Evolutionary conservation across 2,329 filamentous ascomycete species (phyloP).

Genomic region (Pestalotiopsis sp.): DNA sequence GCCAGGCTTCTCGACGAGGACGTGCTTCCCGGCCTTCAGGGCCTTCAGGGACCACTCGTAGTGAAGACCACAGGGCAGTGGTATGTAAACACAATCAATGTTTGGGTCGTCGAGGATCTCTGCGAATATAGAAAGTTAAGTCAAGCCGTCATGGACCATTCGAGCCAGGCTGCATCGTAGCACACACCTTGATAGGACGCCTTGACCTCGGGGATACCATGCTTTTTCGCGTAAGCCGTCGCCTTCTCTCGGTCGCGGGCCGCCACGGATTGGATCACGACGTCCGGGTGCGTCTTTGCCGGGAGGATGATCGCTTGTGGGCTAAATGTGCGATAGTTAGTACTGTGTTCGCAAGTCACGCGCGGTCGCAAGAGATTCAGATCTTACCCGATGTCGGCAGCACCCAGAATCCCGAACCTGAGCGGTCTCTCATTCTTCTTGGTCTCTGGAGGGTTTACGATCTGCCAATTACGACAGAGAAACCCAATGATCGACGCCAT

Average conservation of each 20-base stretch:
- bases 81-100: constrained; percentile 54
- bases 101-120: constrained; percentile 42
- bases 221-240: constrained; percentile 49
- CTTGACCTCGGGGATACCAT: constrained; percentile 53
- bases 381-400: constrained; percentile 40
- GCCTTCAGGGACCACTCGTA: constrained; percentile 51
- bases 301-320: constrained; percentile 47
- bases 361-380: background rate
- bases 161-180: background rate
- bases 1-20: constrained; percentile 49
- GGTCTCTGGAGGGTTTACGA: constrained; percentile 21
- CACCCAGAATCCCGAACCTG: constrained; percentile 44
- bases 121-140: constrained; percentile 2
- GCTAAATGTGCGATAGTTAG: constrained; percentile 22
- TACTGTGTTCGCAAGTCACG: background rate
- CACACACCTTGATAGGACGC: constrained; percentile 50
- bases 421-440: constrained; percentile 28
- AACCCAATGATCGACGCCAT: constrained; percentile 18
- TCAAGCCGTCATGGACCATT: background rate
- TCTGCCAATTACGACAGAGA: constrained; percentile 26
- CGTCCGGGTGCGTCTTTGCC: constrained; percentile 54
- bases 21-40: constrained; percentile 48
- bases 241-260: constrained; percentile 51
- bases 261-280: constrained; percentile 54
- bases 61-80: constrained; percentile 45